Conservation (phyloP, 148 eudicot genomes). For the Chenopodium formosanum region DNA sequence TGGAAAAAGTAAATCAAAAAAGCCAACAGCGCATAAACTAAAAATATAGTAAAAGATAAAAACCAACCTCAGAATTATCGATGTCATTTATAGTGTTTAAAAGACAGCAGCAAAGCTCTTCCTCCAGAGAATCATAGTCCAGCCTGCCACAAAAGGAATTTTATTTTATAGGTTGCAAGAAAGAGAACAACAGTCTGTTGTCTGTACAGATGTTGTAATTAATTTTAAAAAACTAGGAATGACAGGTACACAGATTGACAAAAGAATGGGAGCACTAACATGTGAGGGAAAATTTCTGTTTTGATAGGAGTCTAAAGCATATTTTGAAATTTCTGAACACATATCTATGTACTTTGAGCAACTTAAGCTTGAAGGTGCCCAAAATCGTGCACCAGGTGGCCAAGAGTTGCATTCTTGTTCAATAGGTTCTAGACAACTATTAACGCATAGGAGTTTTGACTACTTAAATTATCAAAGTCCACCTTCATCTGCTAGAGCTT, state of each 20-base stretch:
- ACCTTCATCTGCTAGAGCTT: background rate
- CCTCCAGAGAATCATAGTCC: constrained; percentile 18
- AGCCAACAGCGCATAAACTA: background rate
- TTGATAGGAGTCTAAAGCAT: background rate
- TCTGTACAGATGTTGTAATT: background rate
- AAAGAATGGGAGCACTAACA: background rate
- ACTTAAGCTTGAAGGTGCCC: background rate
- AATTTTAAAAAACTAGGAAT: too few species aligned
- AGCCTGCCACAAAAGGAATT: constrained; percentile 6
- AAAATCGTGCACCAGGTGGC: background rate
- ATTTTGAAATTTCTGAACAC: background rate
- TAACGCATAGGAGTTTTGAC: too few species aligned
- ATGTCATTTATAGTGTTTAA: constrained; percentile 15
- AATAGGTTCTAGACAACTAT: background rate
- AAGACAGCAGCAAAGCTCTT: constrained; percentile 27
- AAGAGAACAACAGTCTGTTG: background rate
- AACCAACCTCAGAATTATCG: constrained; percentile 18
- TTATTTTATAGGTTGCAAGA: too few species aligned
- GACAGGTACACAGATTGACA: background rate
- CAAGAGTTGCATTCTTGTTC: background rate
- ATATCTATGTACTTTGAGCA: background rate
- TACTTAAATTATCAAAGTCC: too few species aligned
- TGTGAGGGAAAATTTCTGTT: background rate
- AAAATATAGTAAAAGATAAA: background rate
- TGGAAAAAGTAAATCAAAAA: background rate